phyloP scores from a whole-genome alignment of 768 basidiomycete genomes.

The Lactarius akahatsu region DNA sequence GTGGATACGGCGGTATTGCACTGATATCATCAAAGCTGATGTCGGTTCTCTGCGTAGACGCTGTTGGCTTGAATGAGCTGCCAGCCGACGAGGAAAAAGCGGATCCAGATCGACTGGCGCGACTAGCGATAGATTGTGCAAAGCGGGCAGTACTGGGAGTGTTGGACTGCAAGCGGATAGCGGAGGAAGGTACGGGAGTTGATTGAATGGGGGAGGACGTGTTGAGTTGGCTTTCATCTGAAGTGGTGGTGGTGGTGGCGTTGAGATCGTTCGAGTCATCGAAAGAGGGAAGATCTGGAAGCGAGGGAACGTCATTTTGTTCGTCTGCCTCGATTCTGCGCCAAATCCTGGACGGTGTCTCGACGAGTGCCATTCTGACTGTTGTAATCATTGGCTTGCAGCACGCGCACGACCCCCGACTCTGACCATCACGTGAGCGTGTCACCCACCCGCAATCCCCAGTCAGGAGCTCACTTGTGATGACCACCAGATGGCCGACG shows the following conservation, averaged over 20 bases:
- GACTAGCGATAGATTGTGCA: constrained; percentile 52
- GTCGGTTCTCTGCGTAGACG: constrained; percentile 8
- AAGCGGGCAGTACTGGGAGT: constrained; percentile 51
- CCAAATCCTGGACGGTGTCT: constrained; percentile 86
- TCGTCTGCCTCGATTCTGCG: constrained; percentile 78
- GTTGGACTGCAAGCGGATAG: constrained; percentile 51
- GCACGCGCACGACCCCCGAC: neutral
- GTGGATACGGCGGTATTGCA: constrained; percentile 54
- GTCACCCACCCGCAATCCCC: neutral
- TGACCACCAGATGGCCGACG: constrained; percentile 3
- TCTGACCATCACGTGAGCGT: constrained; percentile 23
- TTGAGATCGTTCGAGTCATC: constrained; percentile 57
- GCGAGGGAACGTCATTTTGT: constrained; percentile 73
- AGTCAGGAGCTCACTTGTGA: neutral
- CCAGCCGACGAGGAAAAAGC: constrained; percentile 28
- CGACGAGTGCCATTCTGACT: constrained; percentile 37
- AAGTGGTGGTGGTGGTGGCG: constrained; percentile 36
- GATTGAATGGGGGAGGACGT: constrained; percentile 60
- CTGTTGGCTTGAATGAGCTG: constrained; percentile 16
- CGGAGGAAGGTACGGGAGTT: constrained; percentile 55
- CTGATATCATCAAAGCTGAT: constrained; percentile 57
- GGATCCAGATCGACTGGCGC: constrained; percentile 43
- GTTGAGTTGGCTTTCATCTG: constrained; percentile 42
- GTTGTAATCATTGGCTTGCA: no score
- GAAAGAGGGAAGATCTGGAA: constrained; percentile 72